Evolutionary conservation across 225 moss, liverwort and hornwort species (phyloP), one percentile per base, ranked within the genome.

Genomic region (Pseudisothecium myosuroides): DNA sequence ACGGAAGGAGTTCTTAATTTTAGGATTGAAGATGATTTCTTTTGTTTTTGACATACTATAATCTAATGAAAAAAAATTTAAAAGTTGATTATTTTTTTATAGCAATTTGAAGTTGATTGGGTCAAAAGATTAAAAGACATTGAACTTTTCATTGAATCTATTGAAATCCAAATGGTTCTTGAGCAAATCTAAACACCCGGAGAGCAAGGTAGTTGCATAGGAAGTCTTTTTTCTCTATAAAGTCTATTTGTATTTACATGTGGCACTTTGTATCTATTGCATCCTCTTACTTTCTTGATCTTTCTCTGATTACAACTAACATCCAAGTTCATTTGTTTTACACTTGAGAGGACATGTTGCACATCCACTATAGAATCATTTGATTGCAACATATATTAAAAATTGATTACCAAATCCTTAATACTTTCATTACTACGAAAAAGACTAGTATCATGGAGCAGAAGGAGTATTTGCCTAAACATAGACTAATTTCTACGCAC

Each of bases 121-220:
- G 1, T 32, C 4, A 32, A 49, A 49, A 18, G 19, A 32, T 1
- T 5, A 11, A 32, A 47, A 28, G 32, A 20, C 32, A 20, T 49
- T 12, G 19, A 32, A 75, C 32, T 12, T 49, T 47, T 20, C 7
- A 49, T 49, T 49, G 11, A 49, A 75, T 19, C 1, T 31, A 31
- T 19, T 49, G 19, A 49, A 75, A 11, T 15, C 7, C 0, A 49
- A 31, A 7, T 0, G 0, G 4, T 47, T 47, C 29, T 31, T 29
- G 1, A 16, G 29, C 31, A 74, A 29, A 17, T 74, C 2, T 74
- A 0, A 47, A 2, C 18, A 47, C 18, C 1, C 2, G 3, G 1
- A 10, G 9, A 6, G 10, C 17, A 74, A 29, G 6, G 11, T 74
- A 3, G 29, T 29, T 74, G 47, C 17, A 43, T 28, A 17, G 3